Percentiles rank a stretch among this genome's conserved stretches.
Evolutionary conservation across 768 basidiomycete genomes (phyloP).

Genomic region (Rhodotorula sphaerocarpa): DNA sequence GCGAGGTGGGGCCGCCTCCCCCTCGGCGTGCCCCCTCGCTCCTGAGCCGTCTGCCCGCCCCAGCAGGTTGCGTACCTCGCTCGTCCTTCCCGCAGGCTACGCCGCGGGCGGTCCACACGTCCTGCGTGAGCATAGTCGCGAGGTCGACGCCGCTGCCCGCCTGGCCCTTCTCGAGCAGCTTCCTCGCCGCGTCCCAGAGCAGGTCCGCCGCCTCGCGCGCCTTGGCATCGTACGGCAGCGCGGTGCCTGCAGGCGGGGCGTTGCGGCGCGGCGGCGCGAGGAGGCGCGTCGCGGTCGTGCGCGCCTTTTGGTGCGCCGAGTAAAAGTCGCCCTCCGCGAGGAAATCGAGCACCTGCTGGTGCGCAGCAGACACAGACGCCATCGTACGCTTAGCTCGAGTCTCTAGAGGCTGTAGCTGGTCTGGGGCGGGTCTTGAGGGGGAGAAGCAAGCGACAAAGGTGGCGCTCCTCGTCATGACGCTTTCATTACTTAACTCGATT

Average conservation of each 20-base stretch:
- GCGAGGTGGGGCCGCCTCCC: too few species aligned
- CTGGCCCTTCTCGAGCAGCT: constrained; percentile 79
- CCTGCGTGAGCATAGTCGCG: constrained; percentile 61
- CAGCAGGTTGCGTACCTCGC: too few species aligned
- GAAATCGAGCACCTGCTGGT: constrained; percentile 52
- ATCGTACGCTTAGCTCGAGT: not conserved
- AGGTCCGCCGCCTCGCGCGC: constrained; percentile 84
- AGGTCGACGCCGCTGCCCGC: constrained; percentile 86
- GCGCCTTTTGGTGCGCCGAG: constrained; percentile 92
- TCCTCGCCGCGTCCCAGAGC: constrained; percentile 78
- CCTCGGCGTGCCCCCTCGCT: too few species aligned
- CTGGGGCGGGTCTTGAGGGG: too few species aligned
- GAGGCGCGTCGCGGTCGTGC: constrained; percentile 81
- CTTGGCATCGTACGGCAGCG: constrained; percentile 59
- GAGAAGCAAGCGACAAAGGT: too few species aligned
- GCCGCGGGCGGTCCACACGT: constrained; percentile 68
- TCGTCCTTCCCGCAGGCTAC: constrained; percentile 46
- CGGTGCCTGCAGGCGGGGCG: constrained; percentile 20
- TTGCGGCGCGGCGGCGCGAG: constrained; percentile 30
- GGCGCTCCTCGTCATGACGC: too few species aligned
- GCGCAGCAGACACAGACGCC: not conserved
- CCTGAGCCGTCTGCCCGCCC: too few species aligned
- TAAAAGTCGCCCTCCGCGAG: constrained; percentile 66
- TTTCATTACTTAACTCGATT: too few species aligned
- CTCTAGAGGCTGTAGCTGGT: too few species aligned